Evolutionary conservation across 805 yeast genomes (phyloP).

Genomic region (Myxozyma geophila): DNA sequence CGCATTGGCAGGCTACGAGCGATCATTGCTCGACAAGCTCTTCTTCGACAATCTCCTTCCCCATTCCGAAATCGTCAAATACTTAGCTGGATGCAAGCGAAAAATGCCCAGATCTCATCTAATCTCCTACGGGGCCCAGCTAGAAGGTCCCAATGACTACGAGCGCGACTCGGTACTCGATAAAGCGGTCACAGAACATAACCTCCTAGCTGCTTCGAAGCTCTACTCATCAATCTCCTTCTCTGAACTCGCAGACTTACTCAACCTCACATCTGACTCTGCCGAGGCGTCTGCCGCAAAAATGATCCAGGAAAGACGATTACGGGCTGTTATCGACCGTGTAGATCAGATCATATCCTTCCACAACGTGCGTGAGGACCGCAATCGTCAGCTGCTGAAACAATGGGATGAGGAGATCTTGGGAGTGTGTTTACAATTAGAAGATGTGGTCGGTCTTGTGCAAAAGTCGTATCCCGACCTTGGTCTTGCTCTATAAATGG

Average conservation of each 20-base stretch:
- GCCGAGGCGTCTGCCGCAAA: conserved; percentile 42
- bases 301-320: conserved; percentile 43
- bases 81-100: conserved; percentile 25
- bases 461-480: conserved; percentile 19
- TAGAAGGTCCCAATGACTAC: conserved; percentile 10
- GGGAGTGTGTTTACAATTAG: conserved; percentile 35
- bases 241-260: conserved; percentile 39
- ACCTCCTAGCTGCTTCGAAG: conserved; percentile 43
- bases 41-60: conserved; percentile 40
- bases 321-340: conserved; percentile 44
- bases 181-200: conserved; percentile 45
- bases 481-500: conserved; percentile 6
- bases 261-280: conserved; percentile 37
- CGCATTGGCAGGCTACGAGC: conserved; percentile 18
- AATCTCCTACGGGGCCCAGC: conserved; percentile 2
- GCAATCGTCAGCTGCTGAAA: conserved; percentile 13
- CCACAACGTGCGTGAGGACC: conserved; percentile 7
- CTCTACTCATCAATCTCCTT: conserved; percentile 41
- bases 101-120: conserved; percentile 19
- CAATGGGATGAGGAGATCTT: conserved; percentile 34
- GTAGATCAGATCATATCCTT: conserved; percentile 39
- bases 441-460: conserved; percentile 36
- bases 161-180: conserved; percentile 39
- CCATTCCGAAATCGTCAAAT: conserved; percentile 38
- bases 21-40: conserved; percentile 40